Percentiles rank a stretch among this genome's conserved stretches.
phyloP scores from a whole-genome alignment of 2,329 filamentous ascomycete species.

The Graphilbum fragrans region DNA sequence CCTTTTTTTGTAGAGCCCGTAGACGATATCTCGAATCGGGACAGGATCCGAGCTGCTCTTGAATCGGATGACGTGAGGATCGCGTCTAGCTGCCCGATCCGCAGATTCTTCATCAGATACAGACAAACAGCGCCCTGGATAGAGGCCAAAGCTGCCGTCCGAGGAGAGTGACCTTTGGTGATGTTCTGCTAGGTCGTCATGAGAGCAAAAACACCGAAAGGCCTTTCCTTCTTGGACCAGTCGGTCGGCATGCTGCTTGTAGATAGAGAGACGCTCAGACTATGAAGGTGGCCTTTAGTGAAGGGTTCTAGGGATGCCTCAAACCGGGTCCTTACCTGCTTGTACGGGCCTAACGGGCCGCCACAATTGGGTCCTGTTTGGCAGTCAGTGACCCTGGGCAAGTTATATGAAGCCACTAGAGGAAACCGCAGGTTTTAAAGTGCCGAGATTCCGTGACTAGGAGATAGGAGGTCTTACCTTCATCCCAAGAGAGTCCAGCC shows the following conservation, averaged over 20 bases:
- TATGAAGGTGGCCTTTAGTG: no score
- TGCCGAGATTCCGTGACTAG: no score
- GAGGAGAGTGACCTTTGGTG: constrained; percentile 49
- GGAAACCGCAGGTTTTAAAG: no score
- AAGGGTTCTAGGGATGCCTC: no score
- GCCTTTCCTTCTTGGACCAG: constrained; percentile 62
- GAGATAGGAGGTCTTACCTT: constrained; percentile 45
- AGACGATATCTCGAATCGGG: constrained; percentile 65
- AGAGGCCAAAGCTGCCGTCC: constrained; percentile 28
- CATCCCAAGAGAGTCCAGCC: constrained; percentile 87
- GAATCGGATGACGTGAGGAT: constrained; percentile 68
- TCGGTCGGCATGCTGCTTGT: constrained; percentile 55
- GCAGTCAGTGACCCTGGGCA: constrained; percentile 6
- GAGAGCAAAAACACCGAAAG: constrained; percentile 86
- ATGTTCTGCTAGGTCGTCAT: constrained; percentile 55
- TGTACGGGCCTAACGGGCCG: constrained; percentile 75
- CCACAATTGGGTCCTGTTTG: constrained; percentile 60
- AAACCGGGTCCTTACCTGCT: constrained; percentile 62
- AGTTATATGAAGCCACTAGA: no score
- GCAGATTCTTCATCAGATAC: constrained; percentile 57
- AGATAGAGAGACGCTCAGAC: constrained; percentile 68
- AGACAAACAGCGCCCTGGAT: constrained; percentile 57
- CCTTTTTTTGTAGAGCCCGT: constrained; percentile 51
- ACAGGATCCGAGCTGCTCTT: constrained; percentile 50
- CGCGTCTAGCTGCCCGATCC: constrained; percentile 53